These are phyloP conservation scores for Carnegiea gigantea DNA, from an alignment of 179 eudicot species.

Conservation along the genomic window DNA sequence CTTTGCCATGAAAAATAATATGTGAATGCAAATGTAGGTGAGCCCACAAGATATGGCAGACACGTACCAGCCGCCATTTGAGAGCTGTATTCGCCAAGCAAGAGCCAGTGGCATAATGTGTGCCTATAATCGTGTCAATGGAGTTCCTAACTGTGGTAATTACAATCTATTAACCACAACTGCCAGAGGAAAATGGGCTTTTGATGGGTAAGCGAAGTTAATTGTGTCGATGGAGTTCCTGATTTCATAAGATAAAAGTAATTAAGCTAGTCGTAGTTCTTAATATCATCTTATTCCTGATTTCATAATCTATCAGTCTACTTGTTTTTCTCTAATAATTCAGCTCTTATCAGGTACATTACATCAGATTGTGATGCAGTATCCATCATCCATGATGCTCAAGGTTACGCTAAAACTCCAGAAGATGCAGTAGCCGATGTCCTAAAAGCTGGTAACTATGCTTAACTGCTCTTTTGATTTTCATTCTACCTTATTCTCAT, in stretches of 20 bases:
- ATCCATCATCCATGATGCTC: conserved; percentile 49
- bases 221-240: not conserved
- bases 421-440: conserved; percentile 66
- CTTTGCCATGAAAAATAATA: conserved; percentile 1
- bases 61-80: conserved; percentile 84
- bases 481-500: not conserved
- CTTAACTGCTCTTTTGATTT: not conserved
- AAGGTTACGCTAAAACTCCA: conserved; percentile 50
- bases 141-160: conserved; percentile 86
- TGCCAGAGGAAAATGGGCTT: conserved; percentile 78
- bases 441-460: conserved; percentile 66
- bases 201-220: conserved; percentile 53
- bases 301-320: not conserved
- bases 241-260: not conserved
- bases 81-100: conserved; percentile 65
- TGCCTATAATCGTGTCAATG: conserved; percentile 83
- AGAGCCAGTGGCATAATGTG: conserved; percentile 93
- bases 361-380: conserved; percentile 71
- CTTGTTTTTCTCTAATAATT: not conserved
- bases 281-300: too few relatives aligned
- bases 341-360: conserved; percentile 42
- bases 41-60: conserved; percentile 83
- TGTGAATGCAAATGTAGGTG: conserved; percentile 41
- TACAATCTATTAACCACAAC: conserved; percentile 57
- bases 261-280: too few relatives aligned